phyloP scores from a whole-genome alignment of 108 stramenopile genomes.

The Mediolabrus comicus region DNA sequence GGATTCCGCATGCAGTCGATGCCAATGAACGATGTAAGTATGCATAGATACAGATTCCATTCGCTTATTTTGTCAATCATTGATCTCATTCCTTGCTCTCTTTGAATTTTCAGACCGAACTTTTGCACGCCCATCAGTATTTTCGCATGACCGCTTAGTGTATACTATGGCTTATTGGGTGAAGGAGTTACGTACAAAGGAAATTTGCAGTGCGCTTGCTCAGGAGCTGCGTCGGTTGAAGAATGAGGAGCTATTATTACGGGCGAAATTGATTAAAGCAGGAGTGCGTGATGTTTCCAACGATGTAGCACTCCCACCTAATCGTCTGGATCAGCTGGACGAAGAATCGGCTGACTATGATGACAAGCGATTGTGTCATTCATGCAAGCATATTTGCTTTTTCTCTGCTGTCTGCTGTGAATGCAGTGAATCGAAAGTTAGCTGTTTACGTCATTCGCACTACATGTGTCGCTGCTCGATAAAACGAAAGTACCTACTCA shows the following conservation, averaged over 20 bases:
- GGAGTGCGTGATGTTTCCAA: constrained; percentile 83
- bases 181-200: constrained; percentile 59
- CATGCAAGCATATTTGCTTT: constrained; percentile 92
- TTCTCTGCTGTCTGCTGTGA: constrained; percentile 94
- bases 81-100: too few relatives aligned
- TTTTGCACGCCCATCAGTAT: constrained; percentile 85
- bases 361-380: constrained; percentile 87
- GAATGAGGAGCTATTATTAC: constrained; percentile 65
- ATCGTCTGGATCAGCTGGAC: constrained; percentile 79
- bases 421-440: constrained; percentile 83
- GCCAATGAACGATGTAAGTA: constrained; percentile 90
- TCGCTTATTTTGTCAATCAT: too few relatives aligned
- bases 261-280: constrained; percentile 54
- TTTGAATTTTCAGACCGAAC: too few relatives aligned
- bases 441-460: constrained; percentile 86
- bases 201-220: constrained; percentile 58
- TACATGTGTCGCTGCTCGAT: constrained; percentile 84
- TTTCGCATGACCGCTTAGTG: constrained; percentile 90
- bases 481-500: constrained; percentile 72
- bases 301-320: constrained; percentile 63
- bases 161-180: constrained; percentile 89
- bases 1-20: constrained; percentile 91
- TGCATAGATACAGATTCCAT: too few relatives aligned
- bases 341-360: constrained; percentile 89
- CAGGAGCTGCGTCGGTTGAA: constrained; percentile 73